Evolutionary conservation across 129 eudicot species (phyloP).

Genomic region (Escallonia herrerae): DNA sequence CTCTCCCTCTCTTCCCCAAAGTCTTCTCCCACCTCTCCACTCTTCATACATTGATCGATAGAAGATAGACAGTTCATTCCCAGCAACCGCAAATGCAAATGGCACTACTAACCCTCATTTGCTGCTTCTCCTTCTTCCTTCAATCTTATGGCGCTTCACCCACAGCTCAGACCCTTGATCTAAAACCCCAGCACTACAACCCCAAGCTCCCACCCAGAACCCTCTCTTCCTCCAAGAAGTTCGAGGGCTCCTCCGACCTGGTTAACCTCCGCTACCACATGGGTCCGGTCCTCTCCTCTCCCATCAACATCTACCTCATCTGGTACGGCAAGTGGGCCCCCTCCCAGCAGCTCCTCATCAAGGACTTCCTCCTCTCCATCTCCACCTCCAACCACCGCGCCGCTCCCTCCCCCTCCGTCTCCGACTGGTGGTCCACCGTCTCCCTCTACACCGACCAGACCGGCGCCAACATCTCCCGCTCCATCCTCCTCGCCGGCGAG

Average conservation of each 20-base stretch:
- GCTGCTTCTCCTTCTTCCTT: slow-evolving; percentile 4
- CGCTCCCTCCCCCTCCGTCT: slow-evolving; percentile 42
- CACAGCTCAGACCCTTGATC: slow-evolving; percentile 2
- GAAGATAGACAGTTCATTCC: too few relatives aligned
- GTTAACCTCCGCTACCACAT: slow-evolving; percentile 83
- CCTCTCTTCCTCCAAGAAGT: slow-evolving; percentile 52
- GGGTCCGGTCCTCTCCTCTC: slow-evolving; percentile 93
- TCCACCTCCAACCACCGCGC: slow-evolving; percentile 37
- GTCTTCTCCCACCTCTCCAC: neutral
- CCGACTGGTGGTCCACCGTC: slow-evolving; percentile 86
- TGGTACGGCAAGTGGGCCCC: slow-evolving; percentile 89
- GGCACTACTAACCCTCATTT: neutral
- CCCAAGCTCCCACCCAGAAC: slow-evolving; percentile 46
- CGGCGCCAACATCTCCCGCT: slow-evolving; percentile 57
- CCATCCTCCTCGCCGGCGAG: slow-evolving; percentile 55
- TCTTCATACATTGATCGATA: too few relatives aligned
- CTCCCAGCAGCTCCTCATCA: slow-evolving; percentile 35
- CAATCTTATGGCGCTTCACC: slow-evolving; percentile 5
- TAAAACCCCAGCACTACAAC: slow-evolving; percentile 24
- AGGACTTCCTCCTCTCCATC: slow-evolving; percentile 27
- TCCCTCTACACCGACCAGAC: slow-evolving; percentile 86
- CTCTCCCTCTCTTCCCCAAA: neutral
- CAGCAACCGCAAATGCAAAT: too few relatives aligned
- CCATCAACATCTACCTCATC: slow-evolving; percentile 67
- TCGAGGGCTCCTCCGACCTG: slow-evolving; percentile 73